Evolutionary conservation across 1,139 yeast genomes (phyloP), one percentile per base, ranked within the genome.

Genomic region (Taphrina flavorubra): DNA sequence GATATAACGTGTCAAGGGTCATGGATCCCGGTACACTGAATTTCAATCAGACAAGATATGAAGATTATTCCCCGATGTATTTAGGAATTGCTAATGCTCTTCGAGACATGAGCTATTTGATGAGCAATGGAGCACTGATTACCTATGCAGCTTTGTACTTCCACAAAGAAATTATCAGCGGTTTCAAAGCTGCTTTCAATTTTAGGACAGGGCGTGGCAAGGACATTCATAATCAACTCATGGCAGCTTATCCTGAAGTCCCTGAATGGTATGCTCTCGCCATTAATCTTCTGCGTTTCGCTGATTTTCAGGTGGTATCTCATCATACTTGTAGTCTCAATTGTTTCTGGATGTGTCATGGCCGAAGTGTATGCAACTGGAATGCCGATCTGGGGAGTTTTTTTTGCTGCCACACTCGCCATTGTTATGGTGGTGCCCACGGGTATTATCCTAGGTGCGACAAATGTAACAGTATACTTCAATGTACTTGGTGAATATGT

Each of bases 171-270:
- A 90, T 90, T 10, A 78, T 88, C 3, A 82, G 85, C 71, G 69
- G 83, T 65, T 80, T 86, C 18, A 82, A 87, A 2, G 75, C 86
- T 60, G 79, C 81, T 36, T 88, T 87, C 76, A 56, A 56, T 16
- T 40, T 40, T n/a, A 76, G 77, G 56, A 79, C 79, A 74, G 58
- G 58, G 11, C 16, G 58, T 6, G 58, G 58, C 18, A 84, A 84
- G 55, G 90, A 87, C 77, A 85, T 87, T 34, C 91, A 87, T 76
- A 82, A 82, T 79, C 82, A 87, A 73, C 81, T 86, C 70, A 87
- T 87, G 89, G 80, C 79, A 70, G 77, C 78, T 56, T 88, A 87
- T 77, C 82, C 79, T 66, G 86, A 84, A 73, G 86, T 80, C 80
- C 72, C 77, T 80, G 7, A 81, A n/a, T 86, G 90, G 90, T 85